Conservation (phyloP, 2,329 filamentous ascomycete species). For the Decorospora gaudefroyi region DNA sequence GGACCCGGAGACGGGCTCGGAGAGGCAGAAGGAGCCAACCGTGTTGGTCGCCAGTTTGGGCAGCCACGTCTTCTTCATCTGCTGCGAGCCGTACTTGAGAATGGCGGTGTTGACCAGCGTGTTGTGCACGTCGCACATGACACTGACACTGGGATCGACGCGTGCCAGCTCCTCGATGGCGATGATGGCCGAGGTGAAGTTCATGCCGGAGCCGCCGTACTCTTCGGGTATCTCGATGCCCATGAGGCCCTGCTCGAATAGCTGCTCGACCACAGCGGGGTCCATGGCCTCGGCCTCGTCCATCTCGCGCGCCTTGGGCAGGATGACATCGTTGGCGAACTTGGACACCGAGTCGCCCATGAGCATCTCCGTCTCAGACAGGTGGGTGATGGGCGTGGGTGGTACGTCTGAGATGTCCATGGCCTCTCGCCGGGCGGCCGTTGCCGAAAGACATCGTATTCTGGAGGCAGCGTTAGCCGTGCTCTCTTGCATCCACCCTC, state of each 20-base stretch:
- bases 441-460: slow-evolving; percentile 52
- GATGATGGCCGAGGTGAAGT: slow-evolving; percentile 94
- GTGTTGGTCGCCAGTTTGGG: slow-evolving; percentile 89
- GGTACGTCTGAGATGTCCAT: slow-evolving; percentile 70
- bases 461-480: slow-evolving; percentile 18
- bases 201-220: slow-evolving; percentile 96
- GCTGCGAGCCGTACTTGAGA: slow-evolving; percentile 77
- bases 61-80: slow-evolving; percentile 82
- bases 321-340: slow-evolving; percentile 85
- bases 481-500: slow-evolving; percentile 7
- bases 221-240: slow-evolving; percentile 96
- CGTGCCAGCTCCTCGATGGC: slow-evolving; percentile 95
- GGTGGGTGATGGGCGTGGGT: slow-evolving; percentile 89
- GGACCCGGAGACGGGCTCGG: slow-evolving; percentile 88
- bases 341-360: slow-evolving; percentile 91
- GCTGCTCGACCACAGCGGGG: slow-evolving; percentile 79
- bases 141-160: slow-evolving; percentile 91
- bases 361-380: slow-evolving; percentile 85
- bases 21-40: slow-evolving; percentile 88
- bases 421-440: slow-evolving; percentile 43
- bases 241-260: slow-evolving; percentile 98
- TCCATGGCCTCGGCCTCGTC: slow-evolving; percentile 97
- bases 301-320: slow-evolving; percentile 94
- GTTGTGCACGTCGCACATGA: slow-evolving; percentile 97
- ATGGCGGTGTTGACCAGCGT: slow-evolving; percentile 95